These are phyloP conservation scores for Pyrenopolyporus hunteri DNA, from an alignment of 495 filamentous ascomycete species.

Conservation along the genomic window DNA sequence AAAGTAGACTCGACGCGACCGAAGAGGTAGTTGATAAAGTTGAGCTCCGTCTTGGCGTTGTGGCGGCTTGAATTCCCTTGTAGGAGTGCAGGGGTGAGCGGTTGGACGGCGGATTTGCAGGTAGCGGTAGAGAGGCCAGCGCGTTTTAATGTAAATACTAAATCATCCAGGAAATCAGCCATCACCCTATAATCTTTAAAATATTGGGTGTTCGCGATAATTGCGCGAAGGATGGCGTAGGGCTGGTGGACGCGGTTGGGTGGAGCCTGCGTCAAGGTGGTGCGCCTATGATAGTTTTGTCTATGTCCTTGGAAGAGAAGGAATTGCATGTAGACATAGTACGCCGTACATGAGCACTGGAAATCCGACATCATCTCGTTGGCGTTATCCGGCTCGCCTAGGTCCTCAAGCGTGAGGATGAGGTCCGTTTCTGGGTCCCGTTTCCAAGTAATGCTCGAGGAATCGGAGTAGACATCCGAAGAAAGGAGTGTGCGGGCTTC, in stretches of 20 bases:
- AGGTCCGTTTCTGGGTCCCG: conserved; percentile 59
- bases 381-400: conserved; percentile 53
- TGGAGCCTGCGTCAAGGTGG: conserved; percentile 65
- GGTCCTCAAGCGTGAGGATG: conserved; percentile 68
- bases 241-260: conserved; percentile 44
- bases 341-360: conserved; percentile 46
- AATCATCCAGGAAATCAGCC: conserved; percentile 28
- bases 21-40: conserved; percentile 36
- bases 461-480: conserved; percentile 66
- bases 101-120: conserved; percentile 26
- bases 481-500: conserved; percentile 75
- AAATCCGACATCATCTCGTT: conserved; percentile 57
- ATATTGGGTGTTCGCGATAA: conserved; percentile 38
- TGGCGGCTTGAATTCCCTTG: conserved; percentile 16
- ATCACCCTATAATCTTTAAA: conserved; percentile 28
- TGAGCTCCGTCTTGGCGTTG: conserved; percentile 37
- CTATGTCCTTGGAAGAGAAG: conserved; percentile 76
- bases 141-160: conserved; percentile 29
- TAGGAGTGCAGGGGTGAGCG: conserved; percentile 11
- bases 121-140: conserved; percentile 38
- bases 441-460: conserved; percentile 64
- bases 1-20: conserved; percentile 38
- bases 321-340: conserved; percentile 63
- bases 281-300: conserved; percentile 67
- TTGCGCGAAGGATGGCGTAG: conserved; percentile 40